Evolutionary conservation across 495 filamentous ascomycete genomes (phyloP), one percentile per base, ranked within the genome.

Genomic region (Penicillium manginii): DNA sequence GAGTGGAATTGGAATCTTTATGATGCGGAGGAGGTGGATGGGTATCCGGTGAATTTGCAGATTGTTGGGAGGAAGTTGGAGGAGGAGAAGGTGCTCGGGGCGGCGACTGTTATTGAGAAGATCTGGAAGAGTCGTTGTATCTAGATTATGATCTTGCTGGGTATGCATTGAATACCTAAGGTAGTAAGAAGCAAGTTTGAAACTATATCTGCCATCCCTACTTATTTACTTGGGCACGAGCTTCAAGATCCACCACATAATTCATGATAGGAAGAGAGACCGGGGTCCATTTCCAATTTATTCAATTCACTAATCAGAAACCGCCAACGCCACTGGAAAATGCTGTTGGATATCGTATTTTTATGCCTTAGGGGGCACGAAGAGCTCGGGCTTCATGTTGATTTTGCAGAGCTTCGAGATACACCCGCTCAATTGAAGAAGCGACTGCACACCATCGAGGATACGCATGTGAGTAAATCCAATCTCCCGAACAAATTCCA

Each of bases 391-490:
- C 65, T 93, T 89, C 93, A 98, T 97, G 70, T 97, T 97, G 68
- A 97, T 85, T 81, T 88, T 96, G 69, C 90, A 91, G 52, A 99
- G 80, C 60, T 92, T 86, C 9, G 91, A 91, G 46, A 98, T 82
- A 68, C 93, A 97, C 21, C 94, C 94, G 66, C 88, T 92, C 37
- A 99, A 78, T 69, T 99, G 94, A 54, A 98, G 83, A 42, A 97
- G 78, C 3, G 93, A 97, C 77, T 97, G 92, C 50, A 99, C 91
- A 21, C 94, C 94, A 62, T 99, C 94, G 40, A 98, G 78, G 52
- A 99, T 93, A 64, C 96, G 91, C 94, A 99, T 99, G 68, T 99
- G 94, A 15, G 96, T 96, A 72, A 99, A 99, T 15, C 94, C 94
- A 72, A 99, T 98, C 75, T 97, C 96, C 72, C 89, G 91, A 66